Percentiles rank a stretch among this genome's conserved stretches.
These are phyloP conservation scores for Phaffia australis DNA, from an alignment of 768 basidiomycete genomes.

Conservation along the genomic window DNA sequence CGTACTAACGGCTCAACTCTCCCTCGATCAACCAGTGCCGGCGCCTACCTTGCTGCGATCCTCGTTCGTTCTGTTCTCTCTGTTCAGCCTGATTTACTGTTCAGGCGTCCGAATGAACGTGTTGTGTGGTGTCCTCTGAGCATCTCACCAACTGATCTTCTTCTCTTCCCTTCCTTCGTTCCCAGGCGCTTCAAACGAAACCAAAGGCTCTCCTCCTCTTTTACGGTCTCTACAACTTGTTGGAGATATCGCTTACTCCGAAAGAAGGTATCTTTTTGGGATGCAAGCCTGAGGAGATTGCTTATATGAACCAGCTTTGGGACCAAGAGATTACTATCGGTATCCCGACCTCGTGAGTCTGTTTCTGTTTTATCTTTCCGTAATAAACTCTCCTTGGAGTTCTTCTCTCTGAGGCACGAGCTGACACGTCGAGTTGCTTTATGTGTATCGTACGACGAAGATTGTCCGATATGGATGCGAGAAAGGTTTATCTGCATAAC, in stretches of 20 bases:
- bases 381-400: too few species aligned
- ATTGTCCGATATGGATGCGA: too few species aligned
- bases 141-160: too few species aligned
- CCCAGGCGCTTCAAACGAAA: too few species aligned
- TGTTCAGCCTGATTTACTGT: too few species aligned
- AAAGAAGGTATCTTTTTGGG: background rate
- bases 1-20: too few species aligned
- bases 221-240: constrained; percentile 5
- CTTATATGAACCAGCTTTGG: background rate
- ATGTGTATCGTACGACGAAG: too few species aligned
- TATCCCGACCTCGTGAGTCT: background rate
- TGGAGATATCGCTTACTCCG: background rate
- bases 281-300: background rate
- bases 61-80: constrained; percentile 1
- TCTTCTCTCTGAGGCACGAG: too few species aligned
- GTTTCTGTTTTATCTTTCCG: too few species aligned
- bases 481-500: too few species aligned
- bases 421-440: too few species aligned
- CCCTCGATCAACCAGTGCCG: background rate
- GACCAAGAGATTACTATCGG: background rate
- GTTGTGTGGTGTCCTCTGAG: too few species aligned
- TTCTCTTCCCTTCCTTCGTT: background rate
- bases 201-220: background rate
- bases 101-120: background rate
- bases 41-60: constrained; percentile 11